Percentiles rank a stretch among this genome's conserved stretches.
phyloP scores from a whole-genome alignment of 768 basidiomycete genomes.

The Tephrocybe sp. region DNA sequence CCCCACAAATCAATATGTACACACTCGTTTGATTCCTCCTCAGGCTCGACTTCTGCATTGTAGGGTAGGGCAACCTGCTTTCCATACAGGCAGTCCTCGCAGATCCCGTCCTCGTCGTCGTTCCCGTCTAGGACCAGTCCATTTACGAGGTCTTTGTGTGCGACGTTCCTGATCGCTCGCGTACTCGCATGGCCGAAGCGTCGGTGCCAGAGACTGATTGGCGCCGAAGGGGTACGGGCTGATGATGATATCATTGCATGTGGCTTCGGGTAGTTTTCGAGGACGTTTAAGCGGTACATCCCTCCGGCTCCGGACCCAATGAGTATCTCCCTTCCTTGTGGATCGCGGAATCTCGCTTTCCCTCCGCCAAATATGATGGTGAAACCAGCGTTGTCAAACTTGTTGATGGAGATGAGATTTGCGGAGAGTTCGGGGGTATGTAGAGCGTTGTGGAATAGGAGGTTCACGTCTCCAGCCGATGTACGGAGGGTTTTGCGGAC shows the following conservation, averaged over 20 bases:
- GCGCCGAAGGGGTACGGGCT: no score
- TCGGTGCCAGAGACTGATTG: neutral
- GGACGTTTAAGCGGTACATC: neutral
- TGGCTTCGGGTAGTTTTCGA: neutral
- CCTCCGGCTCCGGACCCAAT: neutral
- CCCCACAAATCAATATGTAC: constrained; percentile 25
- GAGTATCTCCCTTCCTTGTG: neutral
- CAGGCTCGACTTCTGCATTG: constrained; percentile 17
- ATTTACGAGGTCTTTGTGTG: constrained; percentile 10
- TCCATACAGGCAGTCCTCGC: constrained; percentile 27
- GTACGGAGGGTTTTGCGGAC: neutral
- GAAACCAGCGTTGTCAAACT: neutral
- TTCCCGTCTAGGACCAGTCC: constrained; percentile 17
- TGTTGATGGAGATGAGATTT: neutral
- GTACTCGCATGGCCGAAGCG: neutral
- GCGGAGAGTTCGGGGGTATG: neutral
- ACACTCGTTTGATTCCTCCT: constrained; percentile 7
- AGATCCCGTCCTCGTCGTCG: constrained; percentile 3
- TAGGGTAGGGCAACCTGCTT: constrained; percentile 21
- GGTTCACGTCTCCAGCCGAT: neutral
- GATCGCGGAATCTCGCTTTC: neutral
- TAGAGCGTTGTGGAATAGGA: no score
- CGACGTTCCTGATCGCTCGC: neutral
- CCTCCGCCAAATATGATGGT: neutral
- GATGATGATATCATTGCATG: no score